Conservation (phyloP, 2,329 filamentous ascomycete genomes). For the Acephala macrosclerotiorum region DNA sequence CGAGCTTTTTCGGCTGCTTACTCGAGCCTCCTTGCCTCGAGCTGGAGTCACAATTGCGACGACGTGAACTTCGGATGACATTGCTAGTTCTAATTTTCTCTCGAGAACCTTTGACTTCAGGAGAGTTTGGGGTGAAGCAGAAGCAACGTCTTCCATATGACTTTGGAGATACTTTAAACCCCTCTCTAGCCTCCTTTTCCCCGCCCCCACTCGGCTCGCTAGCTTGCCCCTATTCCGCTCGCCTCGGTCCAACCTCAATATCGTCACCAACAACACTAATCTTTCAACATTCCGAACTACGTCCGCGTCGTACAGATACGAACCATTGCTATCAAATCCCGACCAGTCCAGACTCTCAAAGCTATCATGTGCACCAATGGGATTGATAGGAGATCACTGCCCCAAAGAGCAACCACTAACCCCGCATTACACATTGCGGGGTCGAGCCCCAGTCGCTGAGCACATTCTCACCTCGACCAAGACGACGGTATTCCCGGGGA, state of each 20-base stretch:
- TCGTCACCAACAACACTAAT: too few relatives aligned
- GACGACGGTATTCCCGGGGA: neutral
- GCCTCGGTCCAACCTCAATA: neutral
- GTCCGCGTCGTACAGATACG: neutral
- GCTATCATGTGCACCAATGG: constrained; percentile 2
- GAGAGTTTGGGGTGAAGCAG: neutral
- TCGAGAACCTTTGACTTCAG: neutral
- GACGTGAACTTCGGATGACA: constrained; percentile 27
- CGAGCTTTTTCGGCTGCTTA: constrained; percentile 15
- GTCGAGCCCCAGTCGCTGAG: constrained; percentile 12
- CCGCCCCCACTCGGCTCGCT: constrained; percentile 3
- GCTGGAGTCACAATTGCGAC: constrained; percentile 31
- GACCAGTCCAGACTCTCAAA: neutral
- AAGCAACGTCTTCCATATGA: neutral
- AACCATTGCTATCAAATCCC: neutral
- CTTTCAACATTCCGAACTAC: constrained; percentile 1
- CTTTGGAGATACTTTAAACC: neutral
- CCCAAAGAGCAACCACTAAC: neutral
- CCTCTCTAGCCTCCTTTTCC: neutral
- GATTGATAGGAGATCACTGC: neutral
- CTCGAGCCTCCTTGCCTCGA: constrained; percentile 33
- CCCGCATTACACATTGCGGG: constrained; percentile 18
- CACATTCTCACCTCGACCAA: constrained; percentile 3
- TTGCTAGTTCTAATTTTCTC: neutral
- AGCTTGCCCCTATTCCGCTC: constrained; percentile 1